Base-by-base conservation (phyloP, 768 basidiomycete species). In the Macrolepiota fuliginosa region DNA sequence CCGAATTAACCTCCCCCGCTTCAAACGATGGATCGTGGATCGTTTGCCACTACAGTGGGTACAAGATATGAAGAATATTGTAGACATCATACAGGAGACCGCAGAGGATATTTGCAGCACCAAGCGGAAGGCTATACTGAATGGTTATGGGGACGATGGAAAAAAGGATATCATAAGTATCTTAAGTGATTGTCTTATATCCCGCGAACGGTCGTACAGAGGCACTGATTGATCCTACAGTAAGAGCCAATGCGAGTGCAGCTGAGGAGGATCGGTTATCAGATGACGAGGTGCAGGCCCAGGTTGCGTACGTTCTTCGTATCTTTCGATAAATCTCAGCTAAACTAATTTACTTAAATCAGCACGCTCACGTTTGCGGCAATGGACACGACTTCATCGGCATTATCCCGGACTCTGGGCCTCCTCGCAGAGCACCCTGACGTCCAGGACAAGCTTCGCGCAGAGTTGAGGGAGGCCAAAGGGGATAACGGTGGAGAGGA, bases 91-190 rank as follows among this genome's bases (percentile, higher is more conserved):
- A 68, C 66, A 78, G 19, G 61, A 69, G 9, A 72, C 72, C 4
- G 73, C 80, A 6, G 58, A 69, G n/a, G 65, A 73, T 3, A 75
- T 83, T 4, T 74, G 73, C 37, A 63, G 70, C 22, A 63, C 67
- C 22, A 81, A 81, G 67, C 77, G 74, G 61, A 66, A 62, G 36
- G 71, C 76, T 1, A 46, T 80, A 2, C 62, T 61, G 11, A 67
- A 68, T 24, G 77, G 75, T 4, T 77, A 78, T 35, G 58, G 70
- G 76, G 45, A 74, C 73, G 10, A 71, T 72, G 61, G 77, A 76
- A 60, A 54, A 11, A 78, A 77, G 49, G 81, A 82, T 64, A 74
- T 83, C 22, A 71, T 82, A 63, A 81, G 77, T 58, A 72, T 81
- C 46, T 65, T 83, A 32, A 68, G 81, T 83, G 13, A 58, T 5